Evolutionary conservation across 2,329 filamentous ascomycete species (phyloP), one percentile per base, ranked within the genome.

Genomic region (Trichocomaceae sp.): DNA sequence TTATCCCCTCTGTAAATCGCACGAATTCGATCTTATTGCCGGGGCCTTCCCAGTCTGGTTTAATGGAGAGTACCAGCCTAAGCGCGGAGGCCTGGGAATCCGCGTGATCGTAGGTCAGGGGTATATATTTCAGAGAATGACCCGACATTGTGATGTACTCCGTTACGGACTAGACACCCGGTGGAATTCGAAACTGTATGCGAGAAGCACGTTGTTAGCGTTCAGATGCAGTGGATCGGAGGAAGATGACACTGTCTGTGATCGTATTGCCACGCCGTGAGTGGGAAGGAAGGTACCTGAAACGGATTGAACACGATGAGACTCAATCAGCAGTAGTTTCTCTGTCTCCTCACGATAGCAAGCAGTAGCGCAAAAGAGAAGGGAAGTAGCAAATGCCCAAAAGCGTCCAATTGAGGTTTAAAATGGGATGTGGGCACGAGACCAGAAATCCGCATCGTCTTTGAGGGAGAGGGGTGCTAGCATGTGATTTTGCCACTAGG

Each of bases 1-100:
- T 99, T 75, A 97, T 99, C 67, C 93, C 93, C 66, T 99, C 93
- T 39, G 90, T 99, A 77, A 97, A 99, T 60, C 88, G 86, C 62
- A 90, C 80, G 68, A 97, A 89, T 66, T 93, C 85, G 64, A 99
- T 80, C 44, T 85, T 82, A 55, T 88, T 87, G 60, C 85, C 83
- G 35, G 81, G 77, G 47, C 81, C 79, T 62, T 84, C 80, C 93
- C 93, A 99, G 64, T 95, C 84, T 10, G 91, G 91, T 57, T 86
- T 82, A 58, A 96, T 78, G 26, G 88, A 82, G 62, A 90, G 78
- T 64, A 96, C 85, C 60, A 99, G 83, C 60, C 82, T 81, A 58
- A 88, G 78, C 52, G 91, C 92, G 19, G 92, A 95, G 56, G 82
- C 79, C 60, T 92, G 82, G 29, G 88, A 86, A 68, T 95, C 84